Evolutionary conservation across 495 filamentous ascomycete genomes (phyloP), one percentile per base, ranked within the genome.

Genomic region (Penicillium waksmanii): DNA sequence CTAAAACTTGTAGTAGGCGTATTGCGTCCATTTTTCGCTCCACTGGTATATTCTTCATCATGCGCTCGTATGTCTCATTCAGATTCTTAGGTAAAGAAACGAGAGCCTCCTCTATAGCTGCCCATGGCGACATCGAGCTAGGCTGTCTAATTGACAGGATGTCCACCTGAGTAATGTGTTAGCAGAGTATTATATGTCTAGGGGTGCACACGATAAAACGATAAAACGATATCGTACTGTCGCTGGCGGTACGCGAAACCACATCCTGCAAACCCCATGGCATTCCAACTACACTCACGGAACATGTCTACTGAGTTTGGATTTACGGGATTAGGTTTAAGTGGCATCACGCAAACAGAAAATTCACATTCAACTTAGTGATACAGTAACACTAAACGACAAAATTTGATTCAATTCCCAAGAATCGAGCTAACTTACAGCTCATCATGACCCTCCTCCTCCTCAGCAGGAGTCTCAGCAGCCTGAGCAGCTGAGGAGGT

Each of bases 371-470:
- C 53, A 53, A 52, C 53, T 60, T 55, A 47, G 43, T 55, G 54
- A 65, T 63, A 70, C 59, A 68, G 46, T 12, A 38, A 55, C 40
- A 57, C 53, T 56, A 63, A 31, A 46, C 2, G 58, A 54, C 44
- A 50, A 51, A 56, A 59, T 31, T 18, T 56, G 48, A 53, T 64
- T 68, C 64, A 62, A 64, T 55, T 47, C 64, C 64, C 59, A 42
- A 57, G 35, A 59, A 9, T 23, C 15, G 55, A 51, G 51, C 52
- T 69, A 31, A 9, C 6, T 77, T 71, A 80, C 57, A 80, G 64
- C 67, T 80, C 77, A 63, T 80, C 77, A 55, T 80, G 76, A 8
- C 60, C 61, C 33, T 67, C 66, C 61, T 73, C 75, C 43, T 66
- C 61, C 23, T 68, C 53, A 47, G 71, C 65, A 12, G 70, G 66